A percentile compares a stretch with the other conserved stretches of the same genome.
These are phyloP conservation scores for Dillenia suffruticosa DNA, from an alignment of 164 flowering plant species.

Conservation along the genomic window DNA sequence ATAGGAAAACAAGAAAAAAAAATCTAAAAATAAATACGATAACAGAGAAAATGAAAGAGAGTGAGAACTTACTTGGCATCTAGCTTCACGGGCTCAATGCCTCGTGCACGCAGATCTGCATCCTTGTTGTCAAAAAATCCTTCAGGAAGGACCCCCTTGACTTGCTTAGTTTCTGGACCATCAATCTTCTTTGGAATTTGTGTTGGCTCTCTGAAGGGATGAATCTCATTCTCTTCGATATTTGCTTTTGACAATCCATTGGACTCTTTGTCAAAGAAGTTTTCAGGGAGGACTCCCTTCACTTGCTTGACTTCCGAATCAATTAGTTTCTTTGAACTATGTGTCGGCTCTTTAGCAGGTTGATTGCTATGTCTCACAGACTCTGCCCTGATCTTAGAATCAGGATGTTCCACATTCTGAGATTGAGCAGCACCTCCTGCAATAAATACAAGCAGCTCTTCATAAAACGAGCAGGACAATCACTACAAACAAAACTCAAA, in stretches of 20 bases:
- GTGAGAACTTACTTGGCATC: constrained; percentile 71
- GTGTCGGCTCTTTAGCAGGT: neutral
- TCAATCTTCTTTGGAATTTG: constrained; percentile 12
- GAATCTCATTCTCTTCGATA: constrained; percentile 13
- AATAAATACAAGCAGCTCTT: no score
- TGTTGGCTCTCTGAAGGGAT: constrained; percentile 16
- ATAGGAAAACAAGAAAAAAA: no score
- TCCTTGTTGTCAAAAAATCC: constrained; percentile 97
- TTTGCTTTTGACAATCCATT: constrained; percentile 12
- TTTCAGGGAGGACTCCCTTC: constrained; percentile 79
- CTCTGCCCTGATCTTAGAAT: constrained; percentile 13
- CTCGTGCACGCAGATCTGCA: constrained; percentile 92
- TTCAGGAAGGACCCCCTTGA: constrained; percentile 72
- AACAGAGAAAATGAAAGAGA: neutral
- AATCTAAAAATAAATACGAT: no score
- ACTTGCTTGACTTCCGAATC: constrained; percentile 44
- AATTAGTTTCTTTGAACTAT: constrained; percentile 11
- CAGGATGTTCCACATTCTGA: constrained; percentile 7
- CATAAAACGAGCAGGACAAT: no score
- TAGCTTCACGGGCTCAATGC: constrained; percentile 74
- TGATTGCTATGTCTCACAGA: no score
- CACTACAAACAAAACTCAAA: no score
- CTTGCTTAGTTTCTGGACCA: constrained; percentile 46
- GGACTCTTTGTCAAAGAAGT: constrained; percentile 82
- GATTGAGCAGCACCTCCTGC: constrained; percentile 11